Evolutionary conservation across 345 rosid genomes (phyloP).

Genomic region (Dipteronia dyeriana): DNA sequence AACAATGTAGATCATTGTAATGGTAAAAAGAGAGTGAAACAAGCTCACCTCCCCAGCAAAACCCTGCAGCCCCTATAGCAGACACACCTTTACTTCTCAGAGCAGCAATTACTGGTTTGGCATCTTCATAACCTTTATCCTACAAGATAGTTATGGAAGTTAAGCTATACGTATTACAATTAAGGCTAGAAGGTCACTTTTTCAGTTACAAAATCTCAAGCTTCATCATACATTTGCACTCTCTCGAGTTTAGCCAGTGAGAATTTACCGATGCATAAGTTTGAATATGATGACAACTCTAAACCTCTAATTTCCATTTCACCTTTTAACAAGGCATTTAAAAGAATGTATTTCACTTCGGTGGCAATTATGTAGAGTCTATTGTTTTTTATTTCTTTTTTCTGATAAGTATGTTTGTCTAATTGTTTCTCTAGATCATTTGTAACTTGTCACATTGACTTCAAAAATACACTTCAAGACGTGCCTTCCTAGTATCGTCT

Average conservation of each 20-base stretch:
- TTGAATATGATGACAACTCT: not conserved
- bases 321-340: not conserved
- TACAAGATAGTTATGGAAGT: not conserved
- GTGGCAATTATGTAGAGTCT: not conserved
- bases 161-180: not conserved
- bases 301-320: not conserved
- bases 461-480: not conserved
- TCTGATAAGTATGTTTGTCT: not conserved
- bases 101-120: slow-evolving; percentile 15
- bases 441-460: not conserved
- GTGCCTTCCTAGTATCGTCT: not conserved
- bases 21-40: not conserved
- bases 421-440: too few species aligned
- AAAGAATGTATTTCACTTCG: not conserved
- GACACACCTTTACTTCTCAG: slow-evolving; percentile 19
- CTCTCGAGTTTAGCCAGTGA: not conserved
- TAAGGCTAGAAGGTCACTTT: not conserved
- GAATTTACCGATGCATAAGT: not conserved
- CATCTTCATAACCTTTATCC: slow-evolving; percentile 18
- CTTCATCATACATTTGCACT: not conserved
- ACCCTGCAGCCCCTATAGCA: slow-evolving; percentile 19
- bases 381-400: not conserved
- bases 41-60: slow-evolving; percentile 27
- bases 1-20: not conserved
- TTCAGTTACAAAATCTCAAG: not conserved